phyloP scores from a whole-genome alignment of 2,329 filamentous ascomycete genomes.

The Apiospora sp. region DNA sequence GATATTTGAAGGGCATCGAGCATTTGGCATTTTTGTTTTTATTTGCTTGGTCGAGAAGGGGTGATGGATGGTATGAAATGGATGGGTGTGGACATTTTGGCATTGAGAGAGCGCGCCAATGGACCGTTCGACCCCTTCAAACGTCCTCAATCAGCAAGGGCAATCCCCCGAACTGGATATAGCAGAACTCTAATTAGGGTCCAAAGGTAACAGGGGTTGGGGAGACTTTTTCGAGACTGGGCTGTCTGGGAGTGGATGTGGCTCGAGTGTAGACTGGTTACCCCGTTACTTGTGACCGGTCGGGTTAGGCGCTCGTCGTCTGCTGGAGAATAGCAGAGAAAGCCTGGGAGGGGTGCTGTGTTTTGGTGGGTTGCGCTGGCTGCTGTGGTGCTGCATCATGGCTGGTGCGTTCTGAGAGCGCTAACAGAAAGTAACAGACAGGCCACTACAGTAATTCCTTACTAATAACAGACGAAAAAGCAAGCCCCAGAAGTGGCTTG shows the following conservation, averaged over 20 bases:
- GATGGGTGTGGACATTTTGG: background rate
- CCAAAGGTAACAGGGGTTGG: slow-evolving; percentile 1
- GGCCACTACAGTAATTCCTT: background rate
- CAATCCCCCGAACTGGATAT: background rate
- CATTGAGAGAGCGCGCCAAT: background rate
- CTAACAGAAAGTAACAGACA: background rate
- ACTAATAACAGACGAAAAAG: background rate
- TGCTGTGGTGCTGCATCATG: no score
- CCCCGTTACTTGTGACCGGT: background rate
- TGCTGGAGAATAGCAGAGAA: background rate
- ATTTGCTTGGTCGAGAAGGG: background rate
- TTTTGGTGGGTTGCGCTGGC: no score
- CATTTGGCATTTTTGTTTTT: background rate
- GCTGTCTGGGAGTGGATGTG: no score
- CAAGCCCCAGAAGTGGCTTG: background rate
- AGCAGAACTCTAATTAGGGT: slow-evolving; percentile 9
- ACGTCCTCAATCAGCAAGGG: slow-evolving; percentile 7
- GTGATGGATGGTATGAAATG: background rate
- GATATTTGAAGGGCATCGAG: background rate
- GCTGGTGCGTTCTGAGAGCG: no score
- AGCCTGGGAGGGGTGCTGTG: background rate
- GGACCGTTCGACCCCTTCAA: slow-evolving; percentile 5
- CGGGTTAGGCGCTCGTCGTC: background rate
- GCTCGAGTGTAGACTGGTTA: background rate
- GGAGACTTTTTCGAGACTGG: background rate